Percentiles rank a stretch among this genome's conserved stretches.
Conservation (phyloP, 257 asterid genomes). For the Przewalskia tangutica region DNA sequence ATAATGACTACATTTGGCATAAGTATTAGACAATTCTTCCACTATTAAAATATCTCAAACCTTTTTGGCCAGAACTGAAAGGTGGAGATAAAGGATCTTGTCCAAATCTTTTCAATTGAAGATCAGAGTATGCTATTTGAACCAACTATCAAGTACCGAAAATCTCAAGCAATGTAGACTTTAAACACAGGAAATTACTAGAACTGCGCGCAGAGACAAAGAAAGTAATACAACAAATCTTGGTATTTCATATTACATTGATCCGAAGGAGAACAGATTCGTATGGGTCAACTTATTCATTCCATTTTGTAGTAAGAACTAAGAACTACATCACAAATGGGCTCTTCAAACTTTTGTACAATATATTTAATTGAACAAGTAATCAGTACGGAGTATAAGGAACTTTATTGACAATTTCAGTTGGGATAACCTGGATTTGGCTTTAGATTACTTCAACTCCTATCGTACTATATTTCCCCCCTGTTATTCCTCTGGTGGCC, state of each 20-base stretch:
- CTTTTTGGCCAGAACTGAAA: too few species aligned
- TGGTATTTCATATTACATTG: not conserved
- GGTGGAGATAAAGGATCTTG: not conserved
- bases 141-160: not conserved
- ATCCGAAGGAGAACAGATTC: not conserved
- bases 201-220: too few species aligned
- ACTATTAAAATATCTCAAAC: too few species aligned
- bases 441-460: too few species aligned
- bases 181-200: not conserved
- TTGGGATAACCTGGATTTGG: too few species aligned
- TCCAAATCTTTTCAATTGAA: not conserved
- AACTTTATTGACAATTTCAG: not conserved
- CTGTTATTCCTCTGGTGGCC: not conserved
- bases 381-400: not conserved
- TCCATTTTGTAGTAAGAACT: not conserved
- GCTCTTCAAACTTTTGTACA: not conserved
- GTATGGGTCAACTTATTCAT: not conserved
- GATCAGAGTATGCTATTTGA: not conserved
- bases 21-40: not conserved
- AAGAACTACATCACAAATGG: not conserved
- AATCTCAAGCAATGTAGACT: not conserved
- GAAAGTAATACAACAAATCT: too few species aligned
- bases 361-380: not conserved
- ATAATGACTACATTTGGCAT: not conserved
- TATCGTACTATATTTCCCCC: too few species aligned